Evolutionary conservation across 2,329 filamentous ascomycete genomes (phyloP).

Genomic region (Fusarium chuoi): DNA sequence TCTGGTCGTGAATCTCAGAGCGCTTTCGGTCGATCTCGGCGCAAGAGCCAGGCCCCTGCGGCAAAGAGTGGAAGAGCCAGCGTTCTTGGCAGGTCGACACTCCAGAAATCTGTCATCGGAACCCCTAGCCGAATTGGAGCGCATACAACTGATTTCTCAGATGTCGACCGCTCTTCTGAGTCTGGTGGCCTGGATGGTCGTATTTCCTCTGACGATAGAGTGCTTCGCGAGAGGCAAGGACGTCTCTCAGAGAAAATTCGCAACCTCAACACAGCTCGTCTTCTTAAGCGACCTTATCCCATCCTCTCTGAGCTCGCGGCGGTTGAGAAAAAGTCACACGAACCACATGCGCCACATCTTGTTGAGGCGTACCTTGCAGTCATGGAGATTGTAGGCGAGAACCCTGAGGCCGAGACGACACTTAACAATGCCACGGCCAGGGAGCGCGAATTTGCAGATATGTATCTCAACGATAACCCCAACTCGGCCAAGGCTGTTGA

Average conservation of each 20-base stretch:
- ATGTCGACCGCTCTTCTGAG: constrained; percentile 70
- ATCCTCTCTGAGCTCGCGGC: constrained; percentile 80
- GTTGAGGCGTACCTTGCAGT: constrained; percentile 86
- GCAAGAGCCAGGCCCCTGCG: constrained; percentile 63
- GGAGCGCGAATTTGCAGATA: constrained; percentile 79
- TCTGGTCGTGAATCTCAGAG: constrained; percentile 61
- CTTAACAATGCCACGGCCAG: constrained; percentile 72
- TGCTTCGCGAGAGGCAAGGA: constrained; percentile 84
- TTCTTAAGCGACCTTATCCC: constrained; percentile 74
- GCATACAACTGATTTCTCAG: constrained; percentile 73
- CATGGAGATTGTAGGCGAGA: constrained; percentile 81
- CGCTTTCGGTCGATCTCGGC: constrained; percentile 69
- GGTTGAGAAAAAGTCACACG: constrained; percentile 76
- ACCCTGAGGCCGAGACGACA: constrained; percentile 66
- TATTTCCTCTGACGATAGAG: constrained; percentile 72
- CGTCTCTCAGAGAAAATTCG: constrained; percentile 84
- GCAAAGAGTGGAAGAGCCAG: constrained; percentile 59
- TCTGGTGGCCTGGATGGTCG: constrained; percentile 57
- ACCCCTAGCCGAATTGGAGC: constrained; percentile 75
- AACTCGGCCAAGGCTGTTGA: constrained; percentile 71
- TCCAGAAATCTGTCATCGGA: constrained; percentile 89
- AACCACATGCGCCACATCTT: constrained; percentile 78
- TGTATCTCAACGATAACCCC: constrained; percentile 80
- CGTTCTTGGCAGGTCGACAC: constrained; percentile 67
- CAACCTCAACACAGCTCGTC: constrained; percentile 77